Evolutionary conservation across 2,329 filamentous ascomycete genomes (phyloP).

Genomic region (Colletotrichum euphorbiae): DNA sequence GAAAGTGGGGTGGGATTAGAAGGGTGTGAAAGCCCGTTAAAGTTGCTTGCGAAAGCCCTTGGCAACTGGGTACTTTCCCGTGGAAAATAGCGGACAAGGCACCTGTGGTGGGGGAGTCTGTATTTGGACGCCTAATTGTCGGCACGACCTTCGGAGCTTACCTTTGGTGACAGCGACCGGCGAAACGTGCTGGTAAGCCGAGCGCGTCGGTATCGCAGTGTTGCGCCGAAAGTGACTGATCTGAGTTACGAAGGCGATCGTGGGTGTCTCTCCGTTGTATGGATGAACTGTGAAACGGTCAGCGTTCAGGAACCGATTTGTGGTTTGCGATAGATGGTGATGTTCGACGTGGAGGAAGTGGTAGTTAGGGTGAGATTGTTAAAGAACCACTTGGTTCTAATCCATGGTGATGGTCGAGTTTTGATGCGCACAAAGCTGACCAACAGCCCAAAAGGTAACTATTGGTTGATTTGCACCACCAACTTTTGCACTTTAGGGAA

Average conservation of each 20-base stretch:
- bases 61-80: neutral
- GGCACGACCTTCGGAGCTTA: conserved; percentile 32
- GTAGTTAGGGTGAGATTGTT: neutral
- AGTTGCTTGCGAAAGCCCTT: neutral
- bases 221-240: conserved; percentile 28
- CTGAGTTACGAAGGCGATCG: conserved; percentile 22
- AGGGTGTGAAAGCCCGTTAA: conserved; percentile 13
- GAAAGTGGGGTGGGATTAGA: conserved; percentile 26
- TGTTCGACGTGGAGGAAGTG: neutral
- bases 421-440: neutral
- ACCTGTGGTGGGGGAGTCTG: neutral
- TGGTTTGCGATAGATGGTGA: conserved; percentile 11
- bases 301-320: conserved; percentile 19
- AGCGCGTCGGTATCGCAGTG: conserved; percentile 14
- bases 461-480: conserved; percentile 6
- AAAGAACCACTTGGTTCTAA: conserved; percentile 24
- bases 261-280: conserved; percentile 19
- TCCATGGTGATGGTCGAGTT: neutral
- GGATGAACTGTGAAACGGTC: conserved; percentile 31
- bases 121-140: conserved; percentile 26
- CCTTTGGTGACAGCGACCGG: conserved; percentile 24
- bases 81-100: neutral
- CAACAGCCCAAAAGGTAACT: neutral
- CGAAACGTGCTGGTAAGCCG: conserved; percentile 8
- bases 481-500: conserved; percentile 21